Percentiles rank a stretch among this genome's conserved stretches.
Conservation (phyloP, 345 rosid species). For the Aquilaria sinensis region DNA sequence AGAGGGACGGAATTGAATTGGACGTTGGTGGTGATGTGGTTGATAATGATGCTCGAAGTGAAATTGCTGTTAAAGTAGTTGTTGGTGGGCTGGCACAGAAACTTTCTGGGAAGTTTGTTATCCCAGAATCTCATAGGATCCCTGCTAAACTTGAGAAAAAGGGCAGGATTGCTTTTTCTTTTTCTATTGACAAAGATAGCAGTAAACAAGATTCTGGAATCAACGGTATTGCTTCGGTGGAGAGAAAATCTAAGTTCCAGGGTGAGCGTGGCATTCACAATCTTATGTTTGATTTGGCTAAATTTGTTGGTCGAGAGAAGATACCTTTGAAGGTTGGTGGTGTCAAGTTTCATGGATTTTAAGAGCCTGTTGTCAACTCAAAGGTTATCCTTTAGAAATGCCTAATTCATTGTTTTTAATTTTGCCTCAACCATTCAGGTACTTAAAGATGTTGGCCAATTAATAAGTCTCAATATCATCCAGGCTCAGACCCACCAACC, state of each 20-base stretch:
- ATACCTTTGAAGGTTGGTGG: slow-evolving; percentile 79
- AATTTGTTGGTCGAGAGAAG: slow-evolving; percentile 76
- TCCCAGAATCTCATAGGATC: slow-evolving; percentile 52
- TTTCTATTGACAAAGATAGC: slow-evolving; percentile 60
- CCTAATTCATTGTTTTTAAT: slow-evolving; percentile 11
- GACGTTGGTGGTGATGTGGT: slow-evolving; percentile 41
- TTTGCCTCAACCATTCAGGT: slow-evolving; percentile 39
- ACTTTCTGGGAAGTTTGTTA: slow-evolving; percentile 42
- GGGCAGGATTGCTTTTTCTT: slow-evolving; percentile 51
- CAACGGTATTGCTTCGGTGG: slow-evolving; percentile 37
- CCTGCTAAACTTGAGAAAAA: slow-evolving; percentile 73
- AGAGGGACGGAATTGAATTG: slow-evolving; percentile 42
- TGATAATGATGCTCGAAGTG: slow-evolving; percentile 50
- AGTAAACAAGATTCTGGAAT: slow-evolving; percentile 34
- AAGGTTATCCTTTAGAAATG: too few species aligned
- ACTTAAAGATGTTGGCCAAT: slow-evolving; percentile 77
- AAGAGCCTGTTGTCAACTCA: too few species aligned
- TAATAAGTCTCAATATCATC: slow-evolving; percentile 69
- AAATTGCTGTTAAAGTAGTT: slow-evolving; percentile 73
- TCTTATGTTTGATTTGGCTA: slow-evolving; percentile 76
- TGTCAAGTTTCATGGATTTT: not conserved
- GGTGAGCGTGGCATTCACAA: slow-evolving; percentile 58
- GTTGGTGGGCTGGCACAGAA: slow-evolving; percentile 64
- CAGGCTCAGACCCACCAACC: slow-evolving; percentile 66
- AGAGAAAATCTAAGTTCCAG: slow-evolving; percentile 48